Conservation (phyloP, 2,329 filamentous ascomycete species). For the Cladophialophora chaetospira region DNA sequence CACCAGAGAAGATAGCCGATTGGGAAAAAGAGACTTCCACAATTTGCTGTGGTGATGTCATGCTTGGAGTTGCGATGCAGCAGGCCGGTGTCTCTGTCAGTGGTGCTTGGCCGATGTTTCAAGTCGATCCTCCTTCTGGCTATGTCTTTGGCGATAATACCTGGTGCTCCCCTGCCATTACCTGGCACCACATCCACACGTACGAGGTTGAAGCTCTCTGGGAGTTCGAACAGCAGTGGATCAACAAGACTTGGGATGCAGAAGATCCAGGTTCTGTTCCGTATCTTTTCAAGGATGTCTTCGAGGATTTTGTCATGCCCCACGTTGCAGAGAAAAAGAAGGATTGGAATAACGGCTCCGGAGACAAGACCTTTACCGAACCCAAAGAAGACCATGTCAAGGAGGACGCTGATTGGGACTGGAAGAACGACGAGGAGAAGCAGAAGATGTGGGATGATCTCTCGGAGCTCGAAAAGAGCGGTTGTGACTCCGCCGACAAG, state of each 20-base stretch:
- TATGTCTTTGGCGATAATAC: constrained; percentile 13
- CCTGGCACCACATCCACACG: constrained; percentile 26
- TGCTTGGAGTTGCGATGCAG: constrained; percentile 27
- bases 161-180: constrained; percentile 28
- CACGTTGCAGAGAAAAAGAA: constrained; percentile 18
- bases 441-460: constrained; percentile 23
- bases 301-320: constrained; percentile 24
- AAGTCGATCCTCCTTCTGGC: constrained; percentile 26
- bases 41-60: constrained; percentile 29
- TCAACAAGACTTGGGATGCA: constrained; percentile 26
- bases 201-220: constrained; percentile 28
- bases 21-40: constrained; percentile 30
- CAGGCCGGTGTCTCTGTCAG: constrained; percentile 24
- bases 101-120: constrained; percentile 30
- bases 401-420: constrained; percentile 25
- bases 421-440: constrained; percentile 26
- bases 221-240: constrained; percentile 30
- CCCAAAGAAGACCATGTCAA: constrained; percentile 21
- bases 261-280: constrained; percentile 18
- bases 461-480: constrained; percentile 15
- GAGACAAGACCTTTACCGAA: constrained; percentile 24
- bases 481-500: constrained; percentile 15
- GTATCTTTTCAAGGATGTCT: constrained; percentile 25
- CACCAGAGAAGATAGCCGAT: constrained; percentile 19
- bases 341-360: constrained; percentile 29